Evolutionary conservation across 2,329 filamentous ascomycete species (phyloP).

Genomic region (Pseudogymnoascus sp.): DNA sequence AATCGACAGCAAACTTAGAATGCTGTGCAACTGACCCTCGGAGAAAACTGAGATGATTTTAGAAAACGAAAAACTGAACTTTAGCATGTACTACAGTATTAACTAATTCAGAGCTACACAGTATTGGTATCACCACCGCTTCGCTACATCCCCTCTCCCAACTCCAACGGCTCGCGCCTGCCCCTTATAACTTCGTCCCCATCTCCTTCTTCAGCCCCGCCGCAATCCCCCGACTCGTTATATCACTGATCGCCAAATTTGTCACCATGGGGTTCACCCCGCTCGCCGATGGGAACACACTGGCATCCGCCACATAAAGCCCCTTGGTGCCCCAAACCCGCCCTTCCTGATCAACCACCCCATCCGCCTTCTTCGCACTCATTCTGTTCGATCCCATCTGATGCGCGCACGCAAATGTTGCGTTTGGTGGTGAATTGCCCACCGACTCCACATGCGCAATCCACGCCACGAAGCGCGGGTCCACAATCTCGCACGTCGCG

Average conservation of each 20-base stretch:
- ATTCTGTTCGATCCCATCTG: constrained; percentile 77
- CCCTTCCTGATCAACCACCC: constrained; percentile 52
- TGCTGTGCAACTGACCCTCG: neutral
- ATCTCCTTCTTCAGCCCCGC: constrained; percentile 34
- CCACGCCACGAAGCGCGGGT: constrained; percentile 56
- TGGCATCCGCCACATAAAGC: constrained; percentile 66
- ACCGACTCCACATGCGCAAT: constrained; percentile 41
- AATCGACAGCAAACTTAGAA: neutral
- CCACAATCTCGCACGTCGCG: constrained; percentile 22
- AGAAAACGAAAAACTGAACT: neutral
- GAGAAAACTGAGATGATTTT: neutral
- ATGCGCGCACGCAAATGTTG: constrained; percentile 62
- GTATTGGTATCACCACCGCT: neutral
- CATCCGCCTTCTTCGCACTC: constrained; percentile 42
- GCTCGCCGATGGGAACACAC: constrained; percentile 67
- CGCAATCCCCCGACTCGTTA: constrained; percentile 52
- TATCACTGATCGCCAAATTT: constrained; percentile 62
- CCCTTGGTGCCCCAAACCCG: constrained; percentile 58
- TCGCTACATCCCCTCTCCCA: neutral
- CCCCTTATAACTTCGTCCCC: constrained; percentile 1
- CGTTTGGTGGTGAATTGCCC: constrained; percentile 43
- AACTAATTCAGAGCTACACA: constrained; percentile 1
- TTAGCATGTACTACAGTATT: constrained; percentile 5
- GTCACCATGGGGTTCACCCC: constrained; percentile 81
- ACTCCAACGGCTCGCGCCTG: neutral